phyloP scores from a whole-genome alignment of 768 basidiomycete genomes.

The Dentipellis fragilis region DNA sequence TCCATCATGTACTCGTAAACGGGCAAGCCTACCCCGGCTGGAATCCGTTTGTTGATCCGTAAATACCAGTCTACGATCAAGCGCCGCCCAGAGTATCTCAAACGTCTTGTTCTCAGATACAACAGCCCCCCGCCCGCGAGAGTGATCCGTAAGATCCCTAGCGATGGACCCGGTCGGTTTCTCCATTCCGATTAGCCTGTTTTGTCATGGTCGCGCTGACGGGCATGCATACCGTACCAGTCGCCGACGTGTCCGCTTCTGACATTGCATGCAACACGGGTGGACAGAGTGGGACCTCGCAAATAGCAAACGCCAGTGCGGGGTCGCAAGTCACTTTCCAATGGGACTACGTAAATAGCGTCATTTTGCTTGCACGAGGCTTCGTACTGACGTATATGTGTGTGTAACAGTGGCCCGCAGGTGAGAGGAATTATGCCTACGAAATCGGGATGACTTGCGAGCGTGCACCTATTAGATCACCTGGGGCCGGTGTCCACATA shows the following conservation, averaged over 20 bases:
- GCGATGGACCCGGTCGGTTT: slow-evolving; percentile 20
- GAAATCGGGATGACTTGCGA: too few species aligned
- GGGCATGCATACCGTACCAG: slow-evolving; percentile 1
- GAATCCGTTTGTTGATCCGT: slow-evolving; percentile 20
- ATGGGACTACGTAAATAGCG: slow-evolving; percentile 27
- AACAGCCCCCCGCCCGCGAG: slow-evolving; percentile 15
- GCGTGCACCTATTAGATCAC: slow-evolving; percentile 25
- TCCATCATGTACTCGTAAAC: slow-evolving; percentile 12
- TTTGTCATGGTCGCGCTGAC: background rate
- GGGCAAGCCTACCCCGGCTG: slow-evolving; percentile 18
- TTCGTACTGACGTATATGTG: background rate
- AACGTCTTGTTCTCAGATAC: slow-evolving; percentile 11
- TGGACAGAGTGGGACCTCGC: slow-evolving; percentile 23
- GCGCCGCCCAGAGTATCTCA: background rate
- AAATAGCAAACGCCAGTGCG: slow-evolving; percentile 27
- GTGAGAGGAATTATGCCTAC: slow-evolving; percentile 1
- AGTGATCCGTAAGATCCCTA: slow-evolving; percentile 22
- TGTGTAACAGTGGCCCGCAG: slow-evolving; percentile 17
- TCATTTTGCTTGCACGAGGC: background rate
- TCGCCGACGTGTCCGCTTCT: slow-evolving; percentile 19
- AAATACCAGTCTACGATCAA: background rate
- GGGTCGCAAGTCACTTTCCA: slow-evolving; percentile 33
- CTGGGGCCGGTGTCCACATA: slow-evolving; percentile 41
- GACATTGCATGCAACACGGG: slow-evolving; percentile 35
- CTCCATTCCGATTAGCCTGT: background rate